phyloP scores from a whole-genome alignment of 1,284 basidiomycete genomes.

The Nidula niveotomentosa region DNA sequence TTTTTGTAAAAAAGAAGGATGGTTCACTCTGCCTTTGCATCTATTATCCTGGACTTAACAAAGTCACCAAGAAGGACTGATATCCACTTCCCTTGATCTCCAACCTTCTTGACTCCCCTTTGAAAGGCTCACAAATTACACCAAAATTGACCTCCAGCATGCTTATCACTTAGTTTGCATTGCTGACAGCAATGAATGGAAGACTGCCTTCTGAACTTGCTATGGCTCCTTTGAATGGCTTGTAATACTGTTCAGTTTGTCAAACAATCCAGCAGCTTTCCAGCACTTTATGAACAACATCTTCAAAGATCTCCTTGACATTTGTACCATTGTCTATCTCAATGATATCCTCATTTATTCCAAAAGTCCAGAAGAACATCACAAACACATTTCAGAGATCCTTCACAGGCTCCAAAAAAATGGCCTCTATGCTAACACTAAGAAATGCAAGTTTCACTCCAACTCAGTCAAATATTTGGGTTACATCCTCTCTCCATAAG shows the following conservation, averaged over 20 bases:
- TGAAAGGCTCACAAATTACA: too few relatives aligned
- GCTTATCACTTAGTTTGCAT: constrained; percentile 25
- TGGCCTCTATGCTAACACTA: not conserved
- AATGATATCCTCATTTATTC: not conserved
- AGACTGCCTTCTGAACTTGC: constrained; percentile 27
- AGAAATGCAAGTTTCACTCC: not conserved
- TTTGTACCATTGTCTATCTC: not conserved
- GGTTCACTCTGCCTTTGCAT: constrained; percentile 31
- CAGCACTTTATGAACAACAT: not conserved
- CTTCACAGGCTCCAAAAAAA: not conserved
- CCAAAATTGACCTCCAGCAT: not conserved
- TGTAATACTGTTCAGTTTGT: constrained; percentile 24
- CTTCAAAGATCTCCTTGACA: not conserved
- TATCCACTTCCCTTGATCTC: constrained; percentile 34
- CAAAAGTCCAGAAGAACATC: not conserved
- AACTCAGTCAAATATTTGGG: not conserved
- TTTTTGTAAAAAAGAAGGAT: constrained; percentile 35
- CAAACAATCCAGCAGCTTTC: constrained; percentile 6
- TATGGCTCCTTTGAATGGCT: constrained; percentile 16
- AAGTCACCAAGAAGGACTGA: constrained; percentile 31
- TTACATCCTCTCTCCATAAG: not conserved
- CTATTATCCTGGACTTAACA: constrained; percentile 42
- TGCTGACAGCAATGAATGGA: constrained; percentile 32
- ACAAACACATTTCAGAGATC: not conserved
- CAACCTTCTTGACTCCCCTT: too few relatives aligned